These are phyloP conservation scores for Cylindrotheca closterium DNA, from an alignment of 108 stramenopile species.

Conservation along the genomic window DNA sequence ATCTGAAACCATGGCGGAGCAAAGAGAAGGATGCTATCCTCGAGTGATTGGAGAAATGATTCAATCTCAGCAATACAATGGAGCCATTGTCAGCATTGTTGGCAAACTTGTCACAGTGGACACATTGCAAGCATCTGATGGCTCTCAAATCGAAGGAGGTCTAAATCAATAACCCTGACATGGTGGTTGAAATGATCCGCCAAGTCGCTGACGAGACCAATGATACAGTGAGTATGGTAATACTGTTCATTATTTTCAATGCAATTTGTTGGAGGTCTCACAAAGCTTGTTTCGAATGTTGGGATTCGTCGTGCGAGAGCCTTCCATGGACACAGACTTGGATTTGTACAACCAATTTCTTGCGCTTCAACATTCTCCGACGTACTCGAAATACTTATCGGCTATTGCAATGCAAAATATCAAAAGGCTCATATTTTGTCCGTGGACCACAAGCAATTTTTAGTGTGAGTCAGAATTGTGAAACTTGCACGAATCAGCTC, in stretches of 20 bases:
- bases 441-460: no score
- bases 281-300: constrained; percentile 18
- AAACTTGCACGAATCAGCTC: no score
- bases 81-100: constrained; percentile 41
- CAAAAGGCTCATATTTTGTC: no score
- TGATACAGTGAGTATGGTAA: constrained; percentile 15
- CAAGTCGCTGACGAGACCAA: constrained; percentile 27
- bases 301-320: constrained; percentile 50
- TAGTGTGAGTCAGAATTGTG: no score
- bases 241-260: not conserved
- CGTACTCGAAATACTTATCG: constrained; percentile 52
- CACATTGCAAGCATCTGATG: constrained; percentile 39
- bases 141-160: constrained; percentile 16
- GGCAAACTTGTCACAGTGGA: constrained; percentile 29
- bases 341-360: constrained; percentile 56
- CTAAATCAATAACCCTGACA: constrained; percentile 17
- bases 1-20: constrained; percentile 40
- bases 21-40: constrained; percentile 67
- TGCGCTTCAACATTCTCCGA: constrained; percentile 40
- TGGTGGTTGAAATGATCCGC: constrained; percentile 40
- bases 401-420: no score
- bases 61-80: constrained; percentile 43
- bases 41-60: constrained; percentile 63
- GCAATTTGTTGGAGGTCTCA: not conserved
- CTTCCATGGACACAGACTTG: constrained; percentile 49